Base-by-base conservation (phyloP, 2,329 filamentous ascomycete species). In the Volutella citrinella region DNA sequence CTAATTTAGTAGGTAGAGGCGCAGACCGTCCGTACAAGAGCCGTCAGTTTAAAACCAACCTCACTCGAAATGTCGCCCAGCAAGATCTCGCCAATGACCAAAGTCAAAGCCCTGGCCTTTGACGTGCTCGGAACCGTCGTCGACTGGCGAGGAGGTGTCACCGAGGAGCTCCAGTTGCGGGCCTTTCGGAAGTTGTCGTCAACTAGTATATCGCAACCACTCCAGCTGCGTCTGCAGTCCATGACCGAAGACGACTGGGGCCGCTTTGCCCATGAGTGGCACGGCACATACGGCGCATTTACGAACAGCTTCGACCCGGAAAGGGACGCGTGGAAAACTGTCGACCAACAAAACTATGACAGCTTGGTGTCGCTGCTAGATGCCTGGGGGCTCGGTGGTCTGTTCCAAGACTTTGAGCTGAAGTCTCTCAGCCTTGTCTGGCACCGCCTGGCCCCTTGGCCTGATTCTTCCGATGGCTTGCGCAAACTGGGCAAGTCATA, bases 71-170 rank as follows among this genome's bases (percentile, higher is more conserved):
- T 52, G 61, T 56, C 55, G 4, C 52, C 56, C 8, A 41, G 41
- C 23, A 32, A 40, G 16, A 15, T 45, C 3, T 50, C 54, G 0
- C 53, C 56, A 3, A 48, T 64, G 11, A 29, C 46, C 16, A 41
- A 52, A 18, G 49, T 76, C 43, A 78, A 78, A 46, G 83, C 76
- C 7, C 66, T 89, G 20, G 70, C 81, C 34, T 88, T 87, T 53
- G 84, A 89, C 62, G 76, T 88, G 49, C 89, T 90, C 59, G 85
- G 85, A 46, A 93, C 87, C 2, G 78, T 82, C 43, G 86, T 93
- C 27, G 74, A 91, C 66, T 91, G 86, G 85, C 81, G 85, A 36
- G 68, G 68, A 23, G 78, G 79, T 3, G 77, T 93, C 14, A 76
- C 71, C 11, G 63, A 70, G 8, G 75, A 77, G 34, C 72, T 93